A percentile compares a stretch with the other conserved stretches of the same genome.
Conservation (phyloP, 2,329 filamentous ascomycete species). For the Trematosphaeria pertusa region DNA sequence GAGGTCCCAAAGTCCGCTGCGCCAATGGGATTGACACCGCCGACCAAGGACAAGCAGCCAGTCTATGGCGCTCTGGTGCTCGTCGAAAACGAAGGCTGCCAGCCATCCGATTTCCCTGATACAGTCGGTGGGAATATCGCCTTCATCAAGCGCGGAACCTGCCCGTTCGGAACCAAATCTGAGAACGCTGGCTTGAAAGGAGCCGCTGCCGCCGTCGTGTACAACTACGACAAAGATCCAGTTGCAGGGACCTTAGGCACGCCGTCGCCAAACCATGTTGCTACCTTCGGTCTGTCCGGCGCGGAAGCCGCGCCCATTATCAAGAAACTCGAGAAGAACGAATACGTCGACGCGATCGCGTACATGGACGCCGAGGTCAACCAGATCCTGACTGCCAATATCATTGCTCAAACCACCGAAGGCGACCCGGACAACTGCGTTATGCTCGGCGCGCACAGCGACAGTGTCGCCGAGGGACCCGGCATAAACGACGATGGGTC, state of each 20-base stretch:
- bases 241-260: constrained; percentile 72
- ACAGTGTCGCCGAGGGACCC: constrained; percentile 50
- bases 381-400: constrained; percentile 57
- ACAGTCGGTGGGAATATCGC: constrained; percentile 70
- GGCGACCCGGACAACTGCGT: constrained; percentile 50
- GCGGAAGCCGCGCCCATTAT: constrained; percentile 63
- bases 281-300: constrained; percentile 73
- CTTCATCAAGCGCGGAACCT: constrained; percentile 74
- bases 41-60: constrained; percentile 46
- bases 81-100: constrained; percentile 43
- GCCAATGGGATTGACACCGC: constrained; percentile 45
- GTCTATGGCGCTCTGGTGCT: constrained; percentile 44
- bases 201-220: constrained; percentile 75
- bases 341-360: constrained; percentile 52
- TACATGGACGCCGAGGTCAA: constrained; percentile 57
- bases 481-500: constrained; percentile 53
- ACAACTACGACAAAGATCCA: constrained; percentile 72
- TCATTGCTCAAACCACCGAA: constrained; percentile 48
- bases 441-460: constrained; percentile 51
- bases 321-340: constrained; percentile 59
- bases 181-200: constrained; percentile 72
- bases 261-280: constrained; percentile 64
- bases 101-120: constrained; percentile 65
- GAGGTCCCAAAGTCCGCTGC: constrained; percentile 42
- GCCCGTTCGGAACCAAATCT: constrained; percentile 76